Evolutionary conservation across 2,329 filamentous ascomycete genomes (phyloP).

Genomic region (Microcyclospora tardicrescens): DNA sequence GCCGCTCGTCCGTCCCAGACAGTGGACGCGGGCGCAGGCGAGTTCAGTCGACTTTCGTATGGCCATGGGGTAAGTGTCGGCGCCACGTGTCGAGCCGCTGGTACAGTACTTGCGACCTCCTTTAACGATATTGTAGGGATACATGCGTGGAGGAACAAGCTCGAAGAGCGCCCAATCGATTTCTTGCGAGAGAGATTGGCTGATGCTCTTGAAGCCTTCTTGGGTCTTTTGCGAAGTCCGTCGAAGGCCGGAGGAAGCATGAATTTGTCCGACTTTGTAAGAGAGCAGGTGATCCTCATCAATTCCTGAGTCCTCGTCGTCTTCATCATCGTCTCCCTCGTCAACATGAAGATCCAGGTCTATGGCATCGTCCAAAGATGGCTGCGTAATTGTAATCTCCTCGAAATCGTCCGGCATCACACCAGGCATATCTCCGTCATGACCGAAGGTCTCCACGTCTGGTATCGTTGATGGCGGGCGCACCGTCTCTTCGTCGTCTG

Average conservation of each 20-base stretch:
- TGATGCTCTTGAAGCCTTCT: constrained; percentile 37
- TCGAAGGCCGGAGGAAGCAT: constrained; percentile 80
- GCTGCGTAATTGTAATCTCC: constrained; percentile 75
- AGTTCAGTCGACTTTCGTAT: constrained; percentile 51
- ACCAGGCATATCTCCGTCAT: constrained; percentile 58
- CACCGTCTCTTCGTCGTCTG: constrained; percentile 35
- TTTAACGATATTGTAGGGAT: constrained; percentile 59
- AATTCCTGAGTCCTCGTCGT: constrained; percentile 64
- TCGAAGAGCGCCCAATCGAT: constrained; percentile 92
- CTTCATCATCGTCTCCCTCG: constrained; percentile 63
- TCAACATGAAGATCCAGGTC: constrained; percentile 68
- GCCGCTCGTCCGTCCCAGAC: constrained; percentile 75
- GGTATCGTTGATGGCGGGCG: constrained; percentile 18
- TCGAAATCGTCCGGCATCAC: constrained; percentile 62
- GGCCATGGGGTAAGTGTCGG: constrained; percentile 29
- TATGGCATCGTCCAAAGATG: constrained; percentile 59
- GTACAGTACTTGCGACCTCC: constrained; percentile 30
- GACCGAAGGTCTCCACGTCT: constrained; percentile 10
- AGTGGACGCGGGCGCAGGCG: constrained; percentile 69
- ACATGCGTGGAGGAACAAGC: constrained; percentile 57
- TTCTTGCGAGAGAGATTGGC: constrained; percentile 59
- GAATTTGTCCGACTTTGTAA: constrained; percentile 68
- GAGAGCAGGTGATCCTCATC: constrained; percentile 68
- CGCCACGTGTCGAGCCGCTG: constrained; percentile 7
- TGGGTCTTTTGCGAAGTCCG: constrained; percentile 31